These are phyloP conservation scores for Camellia granthamiana DNA, from an alignment of 148 eudicot species.

Conservation along the genomic window DNA sequence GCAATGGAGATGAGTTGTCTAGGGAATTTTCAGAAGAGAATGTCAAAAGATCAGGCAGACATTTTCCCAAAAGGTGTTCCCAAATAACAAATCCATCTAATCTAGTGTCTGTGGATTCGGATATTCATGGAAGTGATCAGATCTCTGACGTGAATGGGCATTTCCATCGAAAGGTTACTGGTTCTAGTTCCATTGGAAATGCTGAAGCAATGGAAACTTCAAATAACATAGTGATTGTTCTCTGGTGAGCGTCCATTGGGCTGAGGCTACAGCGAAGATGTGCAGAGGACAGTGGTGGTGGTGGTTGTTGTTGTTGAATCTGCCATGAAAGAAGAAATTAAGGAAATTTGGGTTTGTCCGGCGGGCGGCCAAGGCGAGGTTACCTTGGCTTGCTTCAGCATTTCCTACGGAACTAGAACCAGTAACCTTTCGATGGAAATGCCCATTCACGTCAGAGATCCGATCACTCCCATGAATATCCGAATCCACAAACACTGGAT, in stretches of 20 bases:
- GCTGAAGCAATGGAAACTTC: neutral
- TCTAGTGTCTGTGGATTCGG: conserved; percentile 12
- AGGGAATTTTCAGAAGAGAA: conserved; percentile 9
- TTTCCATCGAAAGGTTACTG: neutral
- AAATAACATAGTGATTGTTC: no score
- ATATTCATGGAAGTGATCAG: conserved; percentile 19
- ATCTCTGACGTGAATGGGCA: conserved; percentile 18
- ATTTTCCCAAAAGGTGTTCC: conserved; percentile 16
- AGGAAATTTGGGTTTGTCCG: no score
- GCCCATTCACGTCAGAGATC: conserved; percentile 19
- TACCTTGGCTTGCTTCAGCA: conserved; percentile 13
- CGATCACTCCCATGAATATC: conserved; percentile 21
- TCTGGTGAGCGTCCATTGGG: no score
- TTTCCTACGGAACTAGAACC: conserved; percentile 16
- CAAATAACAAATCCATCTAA: conserved; percentile 1
- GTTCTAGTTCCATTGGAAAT: conserved; percentile 15
- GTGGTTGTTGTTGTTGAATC: no score
- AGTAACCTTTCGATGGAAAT: neutral
- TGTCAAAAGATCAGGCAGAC: neutral
- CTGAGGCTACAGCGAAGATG: no score
- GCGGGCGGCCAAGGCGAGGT: no score
- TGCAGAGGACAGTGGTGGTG: no score
- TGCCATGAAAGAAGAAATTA: no score
- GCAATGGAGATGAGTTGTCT: conserved; percentile 18
- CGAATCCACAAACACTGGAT: conserved; percentile 10